Evolutionary conservation across 768 basidiomycete species (phyloP).

Genomic region (Coprinellus aureogranulatus): DNA sequence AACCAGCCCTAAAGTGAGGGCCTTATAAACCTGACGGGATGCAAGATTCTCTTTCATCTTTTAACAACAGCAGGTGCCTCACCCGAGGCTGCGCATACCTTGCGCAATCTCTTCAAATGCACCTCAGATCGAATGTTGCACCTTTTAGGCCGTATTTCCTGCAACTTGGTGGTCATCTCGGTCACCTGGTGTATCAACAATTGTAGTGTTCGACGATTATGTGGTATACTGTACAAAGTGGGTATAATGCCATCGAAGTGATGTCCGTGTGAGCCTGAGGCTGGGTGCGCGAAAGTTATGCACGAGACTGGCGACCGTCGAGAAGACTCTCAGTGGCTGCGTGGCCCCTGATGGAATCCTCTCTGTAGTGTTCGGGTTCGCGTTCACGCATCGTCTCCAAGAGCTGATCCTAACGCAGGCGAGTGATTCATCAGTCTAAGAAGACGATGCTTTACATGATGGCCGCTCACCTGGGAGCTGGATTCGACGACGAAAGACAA

Average conservation of each 20-base stretch:
- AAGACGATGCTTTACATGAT: too few species aligned
- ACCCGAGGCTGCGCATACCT: constrained; percentile 49
- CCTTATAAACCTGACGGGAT: constrained; percentile 11
- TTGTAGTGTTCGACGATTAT: neutral
- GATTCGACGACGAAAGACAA: neutral
- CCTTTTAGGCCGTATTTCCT: constrained; percentile 52
- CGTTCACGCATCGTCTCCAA: too few species aligned
- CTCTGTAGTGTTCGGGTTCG: too few species aligned
- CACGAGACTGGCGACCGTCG: too few species aligned
- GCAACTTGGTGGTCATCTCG: constrained; percentile 43
- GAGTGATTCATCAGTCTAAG: too few species aligned
- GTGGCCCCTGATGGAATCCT: too few species aligned
- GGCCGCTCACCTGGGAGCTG: too few species aligned
- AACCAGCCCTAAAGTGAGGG: constrained; percentile 41
- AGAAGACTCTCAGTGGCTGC: too few species aligned
- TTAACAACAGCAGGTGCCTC: constrained; percentile 62
- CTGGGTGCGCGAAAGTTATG: too few species aligned
- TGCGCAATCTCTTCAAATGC: constrained; percentile 49
- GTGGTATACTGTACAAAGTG: neutral
- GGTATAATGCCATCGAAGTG: too few species aligned
- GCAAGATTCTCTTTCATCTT: constrained; percentile 42
- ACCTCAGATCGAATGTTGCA: constrained; percentile 59
- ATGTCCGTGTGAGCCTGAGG: too few species aligned
- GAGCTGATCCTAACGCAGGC: too few species aligned
- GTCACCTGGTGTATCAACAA: constrained; percentile 66